A percentile compares a stretch with the other conserved stretches of the same genome.
phyloP scores from a whole-genome alignment of 202 grass and related monocot species.

The Musa balbisiana region DNA sequence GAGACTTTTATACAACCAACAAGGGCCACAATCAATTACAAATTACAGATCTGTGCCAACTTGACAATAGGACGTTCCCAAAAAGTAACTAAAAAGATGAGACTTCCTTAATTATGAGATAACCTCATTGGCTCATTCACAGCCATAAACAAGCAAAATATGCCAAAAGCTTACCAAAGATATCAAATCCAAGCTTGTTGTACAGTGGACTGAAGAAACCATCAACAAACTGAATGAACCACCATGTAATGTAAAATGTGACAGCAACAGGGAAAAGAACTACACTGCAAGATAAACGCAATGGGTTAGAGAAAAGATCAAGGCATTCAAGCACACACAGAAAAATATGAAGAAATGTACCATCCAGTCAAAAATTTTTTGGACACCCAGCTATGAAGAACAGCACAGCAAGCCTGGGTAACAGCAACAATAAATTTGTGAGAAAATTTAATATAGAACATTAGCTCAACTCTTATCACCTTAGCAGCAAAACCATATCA shows the following conservation, averaged over 20 bases:
- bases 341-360: slow-evolving; percentile 32
- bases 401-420: slow-evolving; percentile 80
- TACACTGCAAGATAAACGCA: slow-evolving; percentile 51
- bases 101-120: too few relatives aligned
- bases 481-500: too few relatives aligned
- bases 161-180: slow-evolving; percentile 67
- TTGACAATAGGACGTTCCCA: too few relatives aligned
- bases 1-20: too few relatives aligned
- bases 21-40: too few relatives aligned
- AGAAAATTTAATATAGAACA: neutral
- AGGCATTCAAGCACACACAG: slow-evolving; percentile 8
- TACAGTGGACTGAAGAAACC: slow-evolving; percentile 98
- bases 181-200: slow-evolving; percentile 69
- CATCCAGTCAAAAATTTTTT: slow-evolving; percentile 99
- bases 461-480: too few relatives aligned
- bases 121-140: too few relatives aligned
- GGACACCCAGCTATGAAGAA: slow-evolving; percentile 99
- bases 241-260: slow-evolving; percentile 99
- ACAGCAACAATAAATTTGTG: neutral
- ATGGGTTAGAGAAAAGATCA: slow-evolving; percentile 20
- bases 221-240: slow-evolving; percentile 99
- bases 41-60: too few relatives aligned
- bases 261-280: slow-evolving; percentile 96
- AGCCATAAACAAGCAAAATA: too few relatives aligned
- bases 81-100: too few relatives aligned